A percentile compares a stretch with the other conserved stretches of the same genome.
These are phyloP conservation scores for Ilex asprella DNA, from an alignment of 257 asterid species.

Conservation along the genomic window DNA sequence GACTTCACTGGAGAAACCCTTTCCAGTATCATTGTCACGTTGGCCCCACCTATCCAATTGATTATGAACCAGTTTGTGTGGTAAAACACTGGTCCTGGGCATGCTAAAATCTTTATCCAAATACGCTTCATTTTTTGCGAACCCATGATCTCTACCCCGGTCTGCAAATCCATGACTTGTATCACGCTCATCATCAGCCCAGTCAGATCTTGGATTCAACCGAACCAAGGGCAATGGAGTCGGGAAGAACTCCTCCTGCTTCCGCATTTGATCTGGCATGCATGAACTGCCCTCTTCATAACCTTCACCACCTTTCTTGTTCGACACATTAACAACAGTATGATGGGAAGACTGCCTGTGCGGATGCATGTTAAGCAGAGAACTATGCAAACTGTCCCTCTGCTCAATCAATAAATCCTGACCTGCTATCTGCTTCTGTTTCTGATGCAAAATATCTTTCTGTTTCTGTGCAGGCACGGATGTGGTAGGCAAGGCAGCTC, in stretches of 20 bases:
- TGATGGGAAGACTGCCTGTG: slow-evolving; percentile 35
- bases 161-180: slow-evolving; percentile 73
- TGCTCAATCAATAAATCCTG: slow-evolving; percentile 44
- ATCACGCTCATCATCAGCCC: slow-evolving; percentile 99
- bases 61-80: slow-evolving; percentile 49
- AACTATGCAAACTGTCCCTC: slow-evolving; percentile 40
- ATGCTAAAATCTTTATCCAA: slow-evolving; percentile 83
- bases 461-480: slow-evolving; percentile 61
- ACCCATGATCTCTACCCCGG: slow-evolving; percentile 53
- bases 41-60: slow-evolving; percentile 51
- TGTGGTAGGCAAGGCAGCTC: slow-evolving; percentile 71
- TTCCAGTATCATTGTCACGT: slow-evolving; percentile 58
- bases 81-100: slow-evolving; percentile 56
- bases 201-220: slow-evolving; percentile 81
- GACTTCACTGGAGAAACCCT: slow-evolving; percentile 48
- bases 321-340: slow-evolving; percentile 27
- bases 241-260: slow-evolving; percentile 47
- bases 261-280: slow-evolving; percentile 27
- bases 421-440: slow-evolving; percentile 44
- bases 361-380: slow-evolving; percentile 36
- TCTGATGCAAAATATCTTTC: slow-evolving; percentile 53
- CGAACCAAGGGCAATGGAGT: slow-evolving; percentile 79
- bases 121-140: slow-evolving; percentile 50
- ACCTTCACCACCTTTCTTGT: slow-evolving; percentile 37
- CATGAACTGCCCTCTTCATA: slow-evolving; percentile 31